Conservation (phyloP, 306 rosid genomes). For the Ormosia emarginata region DNA sequence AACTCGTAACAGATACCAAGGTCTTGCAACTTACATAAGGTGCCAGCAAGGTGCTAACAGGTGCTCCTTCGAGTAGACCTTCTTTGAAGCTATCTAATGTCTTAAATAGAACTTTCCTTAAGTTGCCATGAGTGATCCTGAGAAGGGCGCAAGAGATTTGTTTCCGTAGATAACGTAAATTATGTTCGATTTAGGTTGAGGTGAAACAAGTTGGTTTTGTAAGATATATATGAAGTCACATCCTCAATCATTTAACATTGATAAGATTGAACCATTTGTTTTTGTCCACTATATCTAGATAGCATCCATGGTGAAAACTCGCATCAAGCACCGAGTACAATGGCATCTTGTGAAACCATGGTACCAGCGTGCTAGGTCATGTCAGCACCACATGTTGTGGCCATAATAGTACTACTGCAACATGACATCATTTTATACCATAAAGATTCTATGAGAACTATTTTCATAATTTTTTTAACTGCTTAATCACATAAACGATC, state of each 20-base stretch:
- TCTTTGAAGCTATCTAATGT: background rate
- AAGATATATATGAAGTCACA: background rate
- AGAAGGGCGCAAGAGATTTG: background rate
- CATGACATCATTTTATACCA: slow-evolving; percentile 25
- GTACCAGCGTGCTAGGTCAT: slow-evolving; percentile 35
- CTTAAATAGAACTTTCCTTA: background rate
- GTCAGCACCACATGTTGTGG: slow-evolving; percentile 44
- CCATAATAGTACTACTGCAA: slow-evolving; percentile 23
- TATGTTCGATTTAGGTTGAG: background rate
- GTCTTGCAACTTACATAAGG: background rate
- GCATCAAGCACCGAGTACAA: slow-evolving; percentile 43
- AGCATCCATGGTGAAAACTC: slow-evolving; percentile 42
- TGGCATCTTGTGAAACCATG: slow-evolving; percentile 42
- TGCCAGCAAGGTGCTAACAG: background rate
- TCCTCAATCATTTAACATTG: slow-evolving; percentile 14
- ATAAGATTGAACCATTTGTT: slow-evolving; percentile 23
- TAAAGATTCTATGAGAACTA: background rate
- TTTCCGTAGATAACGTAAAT: background rate
- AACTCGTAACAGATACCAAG: background rate
- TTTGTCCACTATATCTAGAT: slow-evolving; percentile 37
- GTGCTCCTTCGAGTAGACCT: background rate
- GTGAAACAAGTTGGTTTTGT: background rate
- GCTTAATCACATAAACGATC: background rate
- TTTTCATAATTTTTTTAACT: background rate
- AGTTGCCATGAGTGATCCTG: too few relatives aligned